phyloP scores from a whole-genome alignment of 2,329 filamentous ascomycete species.

The Colletotrichum acutatum region DNA sequence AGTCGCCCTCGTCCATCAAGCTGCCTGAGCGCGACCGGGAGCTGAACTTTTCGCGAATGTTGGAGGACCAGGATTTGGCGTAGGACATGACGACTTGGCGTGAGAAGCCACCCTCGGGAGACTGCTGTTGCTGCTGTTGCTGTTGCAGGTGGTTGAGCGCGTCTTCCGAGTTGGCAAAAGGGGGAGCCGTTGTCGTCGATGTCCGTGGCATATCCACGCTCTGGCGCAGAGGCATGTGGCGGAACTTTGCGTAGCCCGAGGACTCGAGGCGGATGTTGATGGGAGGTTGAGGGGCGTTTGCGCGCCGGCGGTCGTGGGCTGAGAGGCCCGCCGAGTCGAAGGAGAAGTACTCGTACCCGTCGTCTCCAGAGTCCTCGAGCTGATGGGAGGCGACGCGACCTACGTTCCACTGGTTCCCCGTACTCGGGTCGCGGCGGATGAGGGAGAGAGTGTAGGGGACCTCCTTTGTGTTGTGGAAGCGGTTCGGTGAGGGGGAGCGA shows the following conservation, averaged over 20 bases:
- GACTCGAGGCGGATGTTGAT: slow-evolving; percentile 66
- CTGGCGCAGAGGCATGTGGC: slow-evolving; percentile 56
- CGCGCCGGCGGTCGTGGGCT: slow-evolving; percentile 37
- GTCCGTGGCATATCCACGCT: slow-evolving; percentile 44
- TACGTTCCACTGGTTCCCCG: slow-evolving; percentile 80
- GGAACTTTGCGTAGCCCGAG: slow-evolving; percentile 68
- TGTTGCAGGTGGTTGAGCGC: slow-evolving; percentile 27
- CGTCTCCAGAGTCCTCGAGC: slow-evolving; percentile 51
- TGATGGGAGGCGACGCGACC: slow-evolving; percentile 71
- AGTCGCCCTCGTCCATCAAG: slow-evolving; percentile 35
- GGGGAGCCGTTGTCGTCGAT: slow-evolving; percentile 6
- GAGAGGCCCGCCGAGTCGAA: slow-evolving; percentile 35
- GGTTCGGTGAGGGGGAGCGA: slow-evolving; percentile 51
- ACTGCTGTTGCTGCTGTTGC: slow-evolving; percentile 18
- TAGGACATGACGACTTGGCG: slow-evolving; percentile 70
- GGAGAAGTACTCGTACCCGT: slow-evolving; percentile 41
- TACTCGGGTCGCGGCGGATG: slow-evolving; percentile 78
- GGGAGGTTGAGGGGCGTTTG: slow-evolving; percentile 46
- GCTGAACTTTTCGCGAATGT: slow-evolving; percentile 58
- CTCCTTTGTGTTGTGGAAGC: slow-evolving; percentile 46
- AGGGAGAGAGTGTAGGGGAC: slow-evolving; percentile 68
- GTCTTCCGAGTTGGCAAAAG: slow-evolving; percentile 31
- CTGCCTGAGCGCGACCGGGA: slow-evolving; percentile 38
- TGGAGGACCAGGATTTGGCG: slow-evolving; percentile 59
- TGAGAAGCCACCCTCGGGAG: slow-evolving; percentile 52